Base-by-base conservation (phyloP, 352 stramenopile species). In the Phytophthora ramorum region DNA sequence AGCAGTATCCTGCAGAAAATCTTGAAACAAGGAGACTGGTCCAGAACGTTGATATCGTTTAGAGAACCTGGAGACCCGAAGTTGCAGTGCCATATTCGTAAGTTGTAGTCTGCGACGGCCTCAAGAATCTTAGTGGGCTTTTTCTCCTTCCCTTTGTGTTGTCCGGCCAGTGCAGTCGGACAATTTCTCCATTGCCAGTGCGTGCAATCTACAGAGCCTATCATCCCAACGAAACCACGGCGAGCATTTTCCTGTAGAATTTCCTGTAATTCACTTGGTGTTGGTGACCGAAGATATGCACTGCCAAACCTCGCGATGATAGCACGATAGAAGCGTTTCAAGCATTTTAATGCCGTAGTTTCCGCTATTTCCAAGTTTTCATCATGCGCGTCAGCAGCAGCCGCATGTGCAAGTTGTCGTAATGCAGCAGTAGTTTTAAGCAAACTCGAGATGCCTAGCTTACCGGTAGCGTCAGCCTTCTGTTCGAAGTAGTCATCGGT, bases 61-160 rank as follows among this genome's bases (percentile, higher is more conserved):
- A 61, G 32, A 14, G 28, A 61, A 1, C 54, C 43, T 10, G 54
- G 41, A 10, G n/a, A 53, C 0, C 43, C 41, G 7, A 61, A 61
- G 16, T 46, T 54, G 9, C 24, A 24, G 9, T 59, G 22, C 38
- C 52, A 59, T 16, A 59, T 59, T 24, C 52, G 50, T 4, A 59
- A 16, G 2, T 48, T 30, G 4, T 55, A 8, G 16, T 55, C 48
- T 14, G 30, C 48, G 32, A 28, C 43, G 13, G 48, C 48, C n/a
- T 55, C 48, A 17, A 55, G 16, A n/a, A 55, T 32, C 19, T 24
- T 24, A 3, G 22, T 24, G 1, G 22, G 22, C 3, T 24, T 24
- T 3, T 24, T 24, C 3, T 24, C 16, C 3, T 41, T 55, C 3
- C 48, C 40, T 17, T 59, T 50, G 10, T 50, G 50, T 24, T 59